Conservation (phyloP, 768 basidiomycete genomes). For the Tulasnella calospora region DNA sequence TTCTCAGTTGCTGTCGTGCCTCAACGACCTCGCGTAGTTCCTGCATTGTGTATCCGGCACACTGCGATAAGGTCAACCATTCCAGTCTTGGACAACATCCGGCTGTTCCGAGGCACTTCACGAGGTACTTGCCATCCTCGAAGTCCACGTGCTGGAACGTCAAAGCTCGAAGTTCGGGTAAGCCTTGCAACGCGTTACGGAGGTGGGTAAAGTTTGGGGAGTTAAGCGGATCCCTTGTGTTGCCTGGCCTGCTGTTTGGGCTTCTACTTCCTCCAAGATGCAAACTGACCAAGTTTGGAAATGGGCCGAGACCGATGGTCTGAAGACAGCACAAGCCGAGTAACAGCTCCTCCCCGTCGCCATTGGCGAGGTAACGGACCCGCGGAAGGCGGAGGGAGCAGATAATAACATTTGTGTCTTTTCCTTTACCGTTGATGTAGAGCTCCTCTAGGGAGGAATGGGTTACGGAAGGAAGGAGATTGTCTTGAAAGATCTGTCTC, state of each 20-base stretch:
- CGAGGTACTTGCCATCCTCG: neutral
- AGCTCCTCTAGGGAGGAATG: neutral
- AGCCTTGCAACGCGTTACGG: neutral
- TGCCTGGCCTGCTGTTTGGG: neutral
- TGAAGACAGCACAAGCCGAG: neutral
- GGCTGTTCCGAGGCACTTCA: neutral
- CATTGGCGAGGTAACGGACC: neutral
- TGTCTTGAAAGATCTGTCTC: neutral
- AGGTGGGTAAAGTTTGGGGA: neutral
- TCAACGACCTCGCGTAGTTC: neutral
- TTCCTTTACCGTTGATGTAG: neutral
- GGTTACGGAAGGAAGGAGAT: neutral
- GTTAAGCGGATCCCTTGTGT: neutral
- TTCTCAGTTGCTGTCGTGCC: no score
- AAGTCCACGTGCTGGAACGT: neutral
- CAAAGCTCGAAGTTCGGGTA: neutral
- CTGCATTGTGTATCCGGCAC: neutral
- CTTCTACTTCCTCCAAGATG: neutral
- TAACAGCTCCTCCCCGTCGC: neutral
- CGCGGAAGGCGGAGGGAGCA: neutral
- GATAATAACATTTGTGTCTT: neutral
- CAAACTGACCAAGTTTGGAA: neutral
- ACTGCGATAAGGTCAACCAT: neutral
- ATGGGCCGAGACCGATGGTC: neutral
- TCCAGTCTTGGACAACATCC: neutral